phyloP scores from a whole-genome alignment of 352 stramenopile genomes.

The Detonula confervacea region DNA sequence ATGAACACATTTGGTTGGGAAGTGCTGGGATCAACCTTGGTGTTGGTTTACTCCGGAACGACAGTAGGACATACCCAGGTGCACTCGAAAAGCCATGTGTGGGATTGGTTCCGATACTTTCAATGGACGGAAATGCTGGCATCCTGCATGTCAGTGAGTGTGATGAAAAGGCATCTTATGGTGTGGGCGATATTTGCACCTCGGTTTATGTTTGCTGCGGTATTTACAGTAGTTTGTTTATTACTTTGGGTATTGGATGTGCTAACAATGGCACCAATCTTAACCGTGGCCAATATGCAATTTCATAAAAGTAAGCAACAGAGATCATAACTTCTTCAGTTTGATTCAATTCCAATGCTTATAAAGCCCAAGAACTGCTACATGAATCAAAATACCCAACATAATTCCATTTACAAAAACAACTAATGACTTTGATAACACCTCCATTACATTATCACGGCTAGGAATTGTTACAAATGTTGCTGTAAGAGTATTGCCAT shows the following conservation, averaged over 20 bases:
- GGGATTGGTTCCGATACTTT: conserved; percentile 74
- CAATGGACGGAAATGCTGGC: conserved; percentile 73
- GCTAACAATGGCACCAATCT: not conserved
- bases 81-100: conserved; percentile 40
- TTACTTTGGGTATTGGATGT: conserved; percentile 31
- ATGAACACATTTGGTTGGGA: conserved; percentile 86
- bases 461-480: too few relatives aligned
- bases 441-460: too few relatives aligned
- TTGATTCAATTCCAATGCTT: too few relatives aligned
- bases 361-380: not conserved
- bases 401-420: too few relatives aligned
- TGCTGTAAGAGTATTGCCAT: too few relatives aligned
- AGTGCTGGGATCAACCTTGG: conserved; percentile 66
- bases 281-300: not conserved
- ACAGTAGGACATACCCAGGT: conserved; percentile 14
- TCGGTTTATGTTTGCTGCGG: conserved; percentile 75
- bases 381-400: too few relatives aligned
- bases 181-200: conserved; percentile 85
- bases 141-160: conserved; percentile 79
- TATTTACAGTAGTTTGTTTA: conserved; percentile 66
- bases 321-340: too few relatives aligned
- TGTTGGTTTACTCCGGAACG: conserved; percentile 47
- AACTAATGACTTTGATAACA: too few relatives aligned
- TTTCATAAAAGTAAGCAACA: conserved; percentile 7
- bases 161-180: conserved; percentile 82